Evolutionary conservation across 176 grass and related monocot species (phyloP).

Genomic region (Musa acuminata): DNA sequence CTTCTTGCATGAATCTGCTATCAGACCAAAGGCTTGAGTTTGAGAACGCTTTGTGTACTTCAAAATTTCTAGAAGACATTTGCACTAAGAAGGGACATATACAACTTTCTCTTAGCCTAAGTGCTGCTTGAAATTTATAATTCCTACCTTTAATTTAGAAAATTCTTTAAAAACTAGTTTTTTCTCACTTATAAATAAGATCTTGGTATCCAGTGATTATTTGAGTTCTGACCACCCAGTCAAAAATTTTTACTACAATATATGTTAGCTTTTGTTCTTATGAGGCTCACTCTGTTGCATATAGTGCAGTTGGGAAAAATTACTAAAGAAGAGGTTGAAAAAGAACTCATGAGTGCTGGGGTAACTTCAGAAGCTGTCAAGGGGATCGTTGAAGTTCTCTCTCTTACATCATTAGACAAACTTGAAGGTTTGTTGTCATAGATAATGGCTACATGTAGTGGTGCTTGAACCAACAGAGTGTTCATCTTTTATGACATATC

Average conservation of each 20-base stretch:
- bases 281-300: constrained; percentile 15
- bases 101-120: too few species aligned
- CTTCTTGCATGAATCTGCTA: too few species aligned
- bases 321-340: constrained; percentile 67
- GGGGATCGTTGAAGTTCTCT: constrained; percentile 74
- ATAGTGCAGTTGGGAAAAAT: constrained; percentile 64
- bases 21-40: too few species aligned
- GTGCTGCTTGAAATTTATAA: too few species aligned
- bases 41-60: too few species aligned
- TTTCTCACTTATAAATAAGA: neutral
- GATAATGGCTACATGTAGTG: neutral
- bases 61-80: too few species aligned
- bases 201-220: neutral
- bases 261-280: constrained; percentile 21
- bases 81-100: too few species aligned
- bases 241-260: neutral
- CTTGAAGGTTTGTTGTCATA: constrained; percentile 59
- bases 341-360: constrained; percentile 46
- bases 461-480: neutral
- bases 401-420: constrained; percentile 62
- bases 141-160: too few species aligned
- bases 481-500: constrained; percentile 12
- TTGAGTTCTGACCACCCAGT: neutral
- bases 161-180: too few species aligned
- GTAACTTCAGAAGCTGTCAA: constrained; percentile 57